Percentiles rank a stretch among this genome's conserved stretches.
phyloP scores from a whole-genome alignment of 805 yeast species.

The Starmerella vaccinii region DNA sequence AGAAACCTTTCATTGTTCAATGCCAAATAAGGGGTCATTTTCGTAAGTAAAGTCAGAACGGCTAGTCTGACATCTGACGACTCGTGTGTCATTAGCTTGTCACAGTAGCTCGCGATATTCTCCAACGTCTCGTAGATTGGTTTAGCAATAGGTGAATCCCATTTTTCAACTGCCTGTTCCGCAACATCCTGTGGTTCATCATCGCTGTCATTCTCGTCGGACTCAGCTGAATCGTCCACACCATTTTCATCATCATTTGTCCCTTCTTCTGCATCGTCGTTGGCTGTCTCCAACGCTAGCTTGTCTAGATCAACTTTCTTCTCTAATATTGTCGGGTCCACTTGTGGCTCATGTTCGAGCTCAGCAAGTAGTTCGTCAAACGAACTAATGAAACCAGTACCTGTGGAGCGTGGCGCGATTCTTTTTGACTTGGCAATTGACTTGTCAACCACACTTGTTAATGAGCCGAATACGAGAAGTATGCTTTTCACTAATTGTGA shows the following conservation, averaged over 20 bases:
- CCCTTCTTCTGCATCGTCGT: not conserved
- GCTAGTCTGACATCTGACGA: slow-evolving; percentile 48
- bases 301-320: slow-evolving; percentile 22
- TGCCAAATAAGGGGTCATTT: slow-evolving; percentile 44
- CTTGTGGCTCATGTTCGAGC: slow-evolving; percentile 23
- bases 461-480: slow-evolving; percentile 46
- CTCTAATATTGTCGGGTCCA: slow-evolving; percentile 27
- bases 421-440: not conserved
- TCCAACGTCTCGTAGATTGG: slow-evolving; percentile 49
- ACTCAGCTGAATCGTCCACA: not conserved
- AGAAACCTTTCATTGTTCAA: slow-evolving; percentile 38
- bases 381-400: not conserved
- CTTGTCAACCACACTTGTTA: slow-evolving; percentile 6
- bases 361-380: slow-evolving; percentile 18
- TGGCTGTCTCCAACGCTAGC: slow-evolving; percentile 27
- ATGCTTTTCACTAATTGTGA: slow-evolving; percentile 59
- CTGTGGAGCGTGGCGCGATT: not conserved
- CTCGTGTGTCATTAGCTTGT: slow-evolving; percentile 56
- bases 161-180: slow-evolving; percentile 34
- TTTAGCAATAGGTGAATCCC: slow-evolving; percentile 62
- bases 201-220: slow-evolving; percentile 2
- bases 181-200: slow-evolving; percentile 28
- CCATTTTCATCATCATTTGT: not conserved
- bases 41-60: slow-evolving; percentile 42
- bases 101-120: slow-evolving; percentile 58